Evolutionary conservation across 106 monocot species (phyloP).

Genomic region (Gastrodia elata): DNA sequence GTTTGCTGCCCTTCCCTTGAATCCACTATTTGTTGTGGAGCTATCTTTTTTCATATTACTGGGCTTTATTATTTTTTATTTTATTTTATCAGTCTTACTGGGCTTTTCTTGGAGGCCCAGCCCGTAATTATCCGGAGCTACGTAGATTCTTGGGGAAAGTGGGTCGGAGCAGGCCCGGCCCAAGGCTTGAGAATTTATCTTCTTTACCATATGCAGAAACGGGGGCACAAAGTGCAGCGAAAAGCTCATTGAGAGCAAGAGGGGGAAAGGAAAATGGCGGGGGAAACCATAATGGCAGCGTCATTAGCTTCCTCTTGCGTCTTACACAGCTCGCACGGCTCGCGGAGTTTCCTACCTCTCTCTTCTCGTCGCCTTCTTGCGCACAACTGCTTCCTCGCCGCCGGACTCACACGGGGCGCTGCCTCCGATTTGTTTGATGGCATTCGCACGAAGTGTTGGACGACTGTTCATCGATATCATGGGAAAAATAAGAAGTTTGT

Average conservation of each 20-base stretch:
- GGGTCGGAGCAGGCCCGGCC: too few species aligned
- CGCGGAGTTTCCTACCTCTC: background rate
- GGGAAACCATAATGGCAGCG: slow-evolving; percentile 5
- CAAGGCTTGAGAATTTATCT: background rate
- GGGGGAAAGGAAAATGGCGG: background rate
- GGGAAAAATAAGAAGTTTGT: background rate
- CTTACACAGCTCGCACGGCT: background rate
- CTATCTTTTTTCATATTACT: too few species aligned
- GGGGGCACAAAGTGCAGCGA: background rate
- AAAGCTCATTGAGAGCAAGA: background rate
- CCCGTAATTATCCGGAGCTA: too few species aligned
- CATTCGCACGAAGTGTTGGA: background rate
- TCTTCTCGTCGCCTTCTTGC: background rate
- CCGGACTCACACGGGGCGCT: background rate
- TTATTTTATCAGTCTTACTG: too few species aligned
- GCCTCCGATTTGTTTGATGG: background rate
- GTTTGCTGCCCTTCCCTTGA: too few species aligned
- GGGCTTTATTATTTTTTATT: too few species aligned
- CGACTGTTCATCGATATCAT: background rate
- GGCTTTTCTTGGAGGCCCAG: too few species aligned
- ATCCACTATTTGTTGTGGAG: too few species aligned
- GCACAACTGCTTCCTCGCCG: background rate
- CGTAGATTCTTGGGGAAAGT: too few species aligned
- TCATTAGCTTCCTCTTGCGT: background rate
- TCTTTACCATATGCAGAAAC: too few species aligned